Evolutionary conservation across 192 early-diverging fungal genomes (phyloP).

Genomic region (Podila horticola): DNA sequence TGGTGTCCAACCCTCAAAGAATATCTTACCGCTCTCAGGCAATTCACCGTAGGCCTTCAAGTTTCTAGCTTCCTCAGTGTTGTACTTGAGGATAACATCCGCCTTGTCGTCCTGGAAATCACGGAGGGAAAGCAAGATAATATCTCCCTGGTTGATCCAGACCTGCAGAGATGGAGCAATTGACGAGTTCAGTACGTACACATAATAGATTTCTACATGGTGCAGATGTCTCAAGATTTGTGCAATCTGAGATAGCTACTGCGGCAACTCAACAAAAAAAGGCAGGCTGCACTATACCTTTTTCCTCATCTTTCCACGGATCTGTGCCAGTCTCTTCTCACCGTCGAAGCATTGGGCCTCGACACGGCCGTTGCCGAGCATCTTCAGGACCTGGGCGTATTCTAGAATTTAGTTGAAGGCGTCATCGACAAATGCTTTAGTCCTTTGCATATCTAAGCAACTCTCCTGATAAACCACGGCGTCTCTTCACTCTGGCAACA

Average conservation of each 20-base stretch:
- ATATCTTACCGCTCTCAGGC: constrained; percentile 76
- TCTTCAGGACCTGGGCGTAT: constrained; percentile 93
- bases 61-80: constrained; percentile 92
- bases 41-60: constrained; percentile 96
- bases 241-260: too few species aligned
- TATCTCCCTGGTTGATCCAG: constrained; percentile 93
- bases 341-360: constrained; percentile 92
- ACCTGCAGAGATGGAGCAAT: constrained; percentile 37
- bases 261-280: not conserved
- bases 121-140: constrained; percentile 88
- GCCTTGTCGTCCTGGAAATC: constrained; percentile 95
- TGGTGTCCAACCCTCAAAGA: too few species aligned
- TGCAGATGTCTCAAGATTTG: not conserved
- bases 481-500: too few species aligned
- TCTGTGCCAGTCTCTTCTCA: constrained; percentile 90
- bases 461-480: too few species aligned
- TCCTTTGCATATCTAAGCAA: too few species aligned
- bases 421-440: too few species aligned
- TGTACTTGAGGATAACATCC: constrained; percentile 97
- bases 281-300: constrained; percentile 66
- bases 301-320: constrained; percentile 98
- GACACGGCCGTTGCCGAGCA: constrained; percentile 96
- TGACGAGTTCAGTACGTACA: too few species aligned
- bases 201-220: not conserved
- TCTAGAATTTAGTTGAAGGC: constrained; percentile 56